These are phyloP conservation scores for Scheffersomyces amazonensis DNA, from an alignment of 805 yeast species.

Conservation along the genomic window DNA sequence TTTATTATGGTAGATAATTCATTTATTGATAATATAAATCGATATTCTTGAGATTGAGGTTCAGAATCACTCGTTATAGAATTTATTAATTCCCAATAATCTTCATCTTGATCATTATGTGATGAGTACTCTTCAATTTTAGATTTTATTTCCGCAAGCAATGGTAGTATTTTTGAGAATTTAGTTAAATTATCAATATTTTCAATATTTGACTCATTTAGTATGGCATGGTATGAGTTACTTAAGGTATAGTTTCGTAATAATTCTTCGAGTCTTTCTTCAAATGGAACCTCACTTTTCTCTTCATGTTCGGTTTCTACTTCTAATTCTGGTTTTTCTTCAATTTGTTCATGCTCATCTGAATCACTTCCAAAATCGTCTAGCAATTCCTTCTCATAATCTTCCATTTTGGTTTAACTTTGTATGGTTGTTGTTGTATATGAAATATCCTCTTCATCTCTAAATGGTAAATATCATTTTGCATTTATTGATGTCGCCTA, in stretches of 20 bases:
- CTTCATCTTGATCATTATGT: constrained; percentile 18
- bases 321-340: constrained; percentile 4
- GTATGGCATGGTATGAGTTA: constrained; percentile 10
- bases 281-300: constrained; percentile 7
- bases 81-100: constrained; percentile 29
- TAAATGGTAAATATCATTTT: too few species aligned
- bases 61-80: constrained; percentile 20
- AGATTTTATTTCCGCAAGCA: constrained; percentile 20
- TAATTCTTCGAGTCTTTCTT: constrained; percentile 11
- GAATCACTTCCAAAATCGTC: constrained; percentile 38
- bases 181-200: constrained; percentile 14
- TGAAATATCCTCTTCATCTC: too few species aligned
- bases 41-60: constrained; percentile 34
- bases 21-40: constrained; percentile 54
- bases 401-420: constrained; percentile 13
- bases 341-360: constrained; percentile 9
- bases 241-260: constrained; percentile 4
- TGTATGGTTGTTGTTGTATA: constrained; percentile 2
- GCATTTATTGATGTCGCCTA: too few species aligned
- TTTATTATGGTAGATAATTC: constrained; percentile 52
- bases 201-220: constrained; percentile 18
- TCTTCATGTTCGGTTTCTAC: background rate
- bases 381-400: constrained; percentile 40
- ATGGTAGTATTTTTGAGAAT: constrained; percentile 19
- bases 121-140: constrained; percentile 15